Evolutionary conservation across 495 filamentous ascomycete species (phyloP).

Genomic region (Penicillium psychrofluorescens): DNA sequence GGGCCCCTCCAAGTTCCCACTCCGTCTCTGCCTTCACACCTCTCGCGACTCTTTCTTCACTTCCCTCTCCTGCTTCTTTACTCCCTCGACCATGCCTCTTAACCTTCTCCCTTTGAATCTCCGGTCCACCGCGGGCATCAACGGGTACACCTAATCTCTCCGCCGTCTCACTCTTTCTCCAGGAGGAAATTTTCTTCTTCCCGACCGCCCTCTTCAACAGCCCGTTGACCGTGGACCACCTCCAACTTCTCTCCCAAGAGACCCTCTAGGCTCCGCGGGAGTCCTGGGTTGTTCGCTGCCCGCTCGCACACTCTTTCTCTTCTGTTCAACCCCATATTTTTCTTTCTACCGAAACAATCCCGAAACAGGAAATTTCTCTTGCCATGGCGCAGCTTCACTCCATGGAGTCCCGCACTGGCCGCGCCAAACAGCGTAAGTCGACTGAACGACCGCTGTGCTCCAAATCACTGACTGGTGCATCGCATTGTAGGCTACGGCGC

Average conservation of each 20-base stretch:
- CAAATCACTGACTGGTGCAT: too few species aligned
- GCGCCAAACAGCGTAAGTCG: conserved; percentile 73
- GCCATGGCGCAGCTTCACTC: conserved; percentile 57
- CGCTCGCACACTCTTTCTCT: background rate
- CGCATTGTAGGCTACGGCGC: conserved; percentile 68
- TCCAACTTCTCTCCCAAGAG: conserved; percentile 4
- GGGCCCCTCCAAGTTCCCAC: conserved; percentile 23
- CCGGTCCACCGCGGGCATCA: conserved; percentile 38
- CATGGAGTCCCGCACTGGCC: conserved; percentile 72
- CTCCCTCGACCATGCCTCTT: conserved; percentile 33
- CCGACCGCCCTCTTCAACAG: conserved; percentile 13
- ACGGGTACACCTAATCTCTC: conserved; percentile 33
- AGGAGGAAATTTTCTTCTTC: conserved; percentile 27
- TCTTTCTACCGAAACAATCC: conserved; percentile 3
- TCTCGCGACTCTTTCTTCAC: conserved; percentile 18
- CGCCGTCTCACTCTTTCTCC: conserved; percentile 5
- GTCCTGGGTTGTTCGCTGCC: background rate
- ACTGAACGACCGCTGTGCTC: too few species aligned
- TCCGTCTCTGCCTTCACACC: conserved; percentile 13
- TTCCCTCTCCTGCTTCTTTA: conserved; percentile 23
- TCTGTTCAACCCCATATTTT: conserved; percentile 8
- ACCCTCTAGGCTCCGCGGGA: conserved; percentile 11
- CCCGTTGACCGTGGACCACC: conserved; percentile 1
- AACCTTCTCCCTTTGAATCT: conserved; percentile 22
- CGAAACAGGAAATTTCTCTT: conserved; percentile 4